Percentiles rank a stretch among this genome's conserved stretches.
These are phyloP conservation scores for Neopestalotiopsis sp. DNA, from an alignment of 2,329 filamentous ascomycete genomes.

Conservation along the genomic window DNA sequence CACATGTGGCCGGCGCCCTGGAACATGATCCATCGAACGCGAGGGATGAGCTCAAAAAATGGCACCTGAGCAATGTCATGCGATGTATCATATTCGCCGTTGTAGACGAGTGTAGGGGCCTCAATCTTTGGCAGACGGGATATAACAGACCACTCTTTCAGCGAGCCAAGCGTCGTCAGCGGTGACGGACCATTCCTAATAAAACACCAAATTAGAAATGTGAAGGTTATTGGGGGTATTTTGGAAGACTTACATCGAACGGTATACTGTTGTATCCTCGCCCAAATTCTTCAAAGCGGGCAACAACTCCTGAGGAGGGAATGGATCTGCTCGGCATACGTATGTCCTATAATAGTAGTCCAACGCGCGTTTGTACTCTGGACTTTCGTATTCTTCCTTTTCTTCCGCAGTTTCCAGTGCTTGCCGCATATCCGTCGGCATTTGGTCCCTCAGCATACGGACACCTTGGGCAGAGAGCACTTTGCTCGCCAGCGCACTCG, in stretches of 20 bases:
- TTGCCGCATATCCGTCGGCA: background rate
- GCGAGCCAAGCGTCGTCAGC: conserved; percentile 22
- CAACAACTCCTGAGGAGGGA: background rate
- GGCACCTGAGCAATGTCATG: conserved; percentile 29
- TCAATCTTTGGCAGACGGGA: conserved; percentile 25
- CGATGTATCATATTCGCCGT: conserved; percentile 32
- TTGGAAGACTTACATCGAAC: background rate
- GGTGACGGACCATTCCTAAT: conserved; percentile 27
- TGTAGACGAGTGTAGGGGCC: conserved; percentile 25
- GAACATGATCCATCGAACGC: conserved; percentile 30
- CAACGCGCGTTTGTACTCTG: background rate
- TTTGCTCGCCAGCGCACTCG: background rate
- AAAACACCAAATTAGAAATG: background rate
- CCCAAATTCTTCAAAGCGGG: background rate
- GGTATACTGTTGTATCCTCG: background rate
- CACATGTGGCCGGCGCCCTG: conserved; percentile 27
- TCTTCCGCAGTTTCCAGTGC: background rate
- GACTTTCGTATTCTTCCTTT: background rate
- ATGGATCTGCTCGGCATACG: background rate
- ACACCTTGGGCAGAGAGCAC: background rate
- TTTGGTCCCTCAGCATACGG: background rate
- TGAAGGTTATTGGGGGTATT: too few species aligned
- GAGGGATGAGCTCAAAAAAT: conserved; percentile 30
- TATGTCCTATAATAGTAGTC: background rate
- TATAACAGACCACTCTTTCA: conserved; percentile 25